These are phyloP conservation scores for Blastomyces parvus DNA, from an alignment of 2,329 filamentous ascomycete species.

Conservation along the genomic window DNA sequence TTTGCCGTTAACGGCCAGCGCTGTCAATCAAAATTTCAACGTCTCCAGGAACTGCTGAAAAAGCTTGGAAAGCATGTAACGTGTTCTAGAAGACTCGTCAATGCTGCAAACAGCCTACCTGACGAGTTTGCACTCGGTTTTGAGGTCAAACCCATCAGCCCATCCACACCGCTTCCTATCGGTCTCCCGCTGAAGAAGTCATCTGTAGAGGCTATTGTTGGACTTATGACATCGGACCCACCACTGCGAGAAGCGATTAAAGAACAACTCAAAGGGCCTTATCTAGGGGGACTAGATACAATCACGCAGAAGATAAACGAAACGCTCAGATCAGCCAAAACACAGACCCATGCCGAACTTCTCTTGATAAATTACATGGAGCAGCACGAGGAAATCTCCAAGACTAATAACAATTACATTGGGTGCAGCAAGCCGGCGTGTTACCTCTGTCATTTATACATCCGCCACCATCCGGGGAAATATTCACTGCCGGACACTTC, in stretches of 20 bases:
- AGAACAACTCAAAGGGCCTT: not conserved
- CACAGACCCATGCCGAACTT: slow-evolving; percentile 3
- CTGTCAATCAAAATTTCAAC: not conserved
- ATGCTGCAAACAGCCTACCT: not conserved
- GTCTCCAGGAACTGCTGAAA: not conserved
- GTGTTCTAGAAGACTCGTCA: slow-evolving; percentile 2
- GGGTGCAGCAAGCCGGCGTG: slow-evolving; percentile 5
- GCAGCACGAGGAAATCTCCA: not conserved
- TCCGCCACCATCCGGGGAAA: not conserved
- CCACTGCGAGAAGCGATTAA: not conserved
- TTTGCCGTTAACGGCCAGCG: not conserved
- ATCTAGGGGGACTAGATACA: not conserved
- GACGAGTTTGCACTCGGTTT: not conserved
- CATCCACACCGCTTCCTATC: not conserved
- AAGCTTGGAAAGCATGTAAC: slow-evolving; percentile 5
- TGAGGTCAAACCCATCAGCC: not conserved
- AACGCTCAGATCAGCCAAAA: not conserved
- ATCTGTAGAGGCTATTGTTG: not conserved
- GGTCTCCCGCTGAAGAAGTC: not conserved
- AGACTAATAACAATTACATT: not conserved
- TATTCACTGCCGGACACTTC: slow-evolving; percentile 1
- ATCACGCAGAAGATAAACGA: not conserved
- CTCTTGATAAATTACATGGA: slow-evolving; percentile 1
- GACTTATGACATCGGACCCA: not conserved
- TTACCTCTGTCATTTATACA: slow-evolving; percentile 3